Base-by-base conservation (phyloP, 2,329 filamentous ascomycete species). In the Talaromyces islandicus region DNA sequence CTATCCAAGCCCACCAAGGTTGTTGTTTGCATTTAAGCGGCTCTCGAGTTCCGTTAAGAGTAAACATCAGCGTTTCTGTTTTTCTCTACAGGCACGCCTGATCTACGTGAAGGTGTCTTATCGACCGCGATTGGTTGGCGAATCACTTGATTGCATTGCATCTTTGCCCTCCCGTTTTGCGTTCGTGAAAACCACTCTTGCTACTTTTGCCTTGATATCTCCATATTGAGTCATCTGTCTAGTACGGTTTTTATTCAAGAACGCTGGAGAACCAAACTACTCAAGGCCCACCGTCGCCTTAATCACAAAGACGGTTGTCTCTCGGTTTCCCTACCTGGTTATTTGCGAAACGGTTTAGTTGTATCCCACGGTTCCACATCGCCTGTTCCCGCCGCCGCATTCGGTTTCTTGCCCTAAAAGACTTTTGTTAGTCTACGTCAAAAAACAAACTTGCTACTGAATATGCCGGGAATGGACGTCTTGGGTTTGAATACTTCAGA, bases 381-480 rank as follows among this genome's bases (percentile, higher is more conserved):
- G 50, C 59, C 62, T 57, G 53, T 51, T 57, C 43, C 32, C 29
- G 46, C 56, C 7, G 21, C 54, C 55, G 3, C 63, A 66, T 65
- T 65, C 43, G 19, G 43, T 58, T 63, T 27, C 60, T 46, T 30
- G n/a, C 35, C 30, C 35, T 38, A 56, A 25, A 21, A 54, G 27
- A 48, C 52, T 52, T 30, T 51, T 9, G 17, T 27, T 52, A 52
- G 48, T 52, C 48, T 27, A 10, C 24, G 43, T 5, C 7, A 52
- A 46, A n/a, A 59, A 58, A 56, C 52, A 63, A 63, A 57, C 63
- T 66, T 64, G 62, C 66, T 64, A 64, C 62, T 68, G 71, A 72
- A 76, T 71, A 77, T 77, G 73, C 69, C 75, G 71, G 71, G 70
- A 67, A 75, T 77, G 71, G 75, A 76, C 74, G 70, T 74, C 70